Evolutionary conservation across 441 rosid genomes (phyloP).

Genomic region (Omphalea diandra): DNA sequence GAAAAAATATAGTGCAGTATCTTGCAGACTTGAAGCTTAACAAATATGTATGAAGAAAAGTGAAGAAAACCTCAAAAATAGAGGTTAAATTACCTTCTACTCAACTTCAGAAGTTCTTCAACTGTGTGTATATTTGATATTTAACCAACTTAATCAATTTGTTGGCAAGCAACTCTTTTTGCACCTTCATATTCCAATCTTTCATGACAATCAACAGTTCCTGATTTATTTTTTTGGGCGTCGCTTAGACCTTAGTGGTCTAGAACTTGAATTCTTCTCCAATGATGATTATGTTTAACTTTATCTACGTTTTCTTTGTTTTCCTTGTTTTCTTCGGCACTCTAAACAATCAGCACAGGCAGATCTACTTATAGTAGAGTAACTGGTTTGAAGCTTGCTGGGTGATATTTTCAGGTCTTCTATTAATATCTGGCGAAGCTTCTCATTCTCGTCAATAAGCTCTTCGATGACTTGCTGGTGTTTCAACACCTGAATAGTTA

Average conservation of each 20-base stretch:
- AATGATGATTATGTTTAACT: conserved; percentile 5
- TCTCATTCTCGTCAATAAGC: conserved; percentile 75
- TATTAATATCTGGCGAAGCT: conserved; percentile 64
- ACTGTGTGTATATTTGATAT: conserved; percentile 3
- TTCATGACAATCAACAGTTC: conserved; percentile 5
- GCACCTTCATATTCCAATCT: conserved; percentile 7
- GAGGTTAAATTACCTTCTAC: conserved; percentile 8
- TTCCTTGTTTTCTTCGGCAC: conserved; percentile 87
- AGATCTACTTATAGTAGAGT: conserved; percentile 36
- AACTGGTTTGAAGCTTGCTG: conserved; percentile 50
- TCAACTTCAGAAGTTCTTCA: conserved; percentile 1
- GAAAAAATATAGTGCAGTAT: background rate
- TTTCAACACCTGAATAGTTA: conserved; percentile 60
- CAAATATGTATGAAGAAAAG: background rate
- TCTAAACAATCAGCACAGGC: conserved; percentile 75
- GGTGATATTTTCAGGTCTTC: conserved; percentile 83
- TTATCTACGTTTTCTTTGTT: conserved; percentile 34
- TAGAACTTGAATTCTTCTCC: conserved; percentile 12
- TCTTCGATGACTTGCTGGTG: conserved; percentile 80
- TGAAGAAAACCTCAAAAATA: background rate
- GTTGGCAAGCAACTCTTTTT: background rate
- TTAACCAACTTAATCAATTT: background rate
- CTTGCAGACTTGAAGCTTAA: background rate
- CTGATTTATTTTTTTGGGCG: background rate
- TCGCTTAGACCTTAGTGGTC: conserved; percentile 3